These are phyloP conservation scores for Ogataea parapolymorpha DNA, from an alignment of 805 yeast species.

Conservation along the genomic window DNA sequence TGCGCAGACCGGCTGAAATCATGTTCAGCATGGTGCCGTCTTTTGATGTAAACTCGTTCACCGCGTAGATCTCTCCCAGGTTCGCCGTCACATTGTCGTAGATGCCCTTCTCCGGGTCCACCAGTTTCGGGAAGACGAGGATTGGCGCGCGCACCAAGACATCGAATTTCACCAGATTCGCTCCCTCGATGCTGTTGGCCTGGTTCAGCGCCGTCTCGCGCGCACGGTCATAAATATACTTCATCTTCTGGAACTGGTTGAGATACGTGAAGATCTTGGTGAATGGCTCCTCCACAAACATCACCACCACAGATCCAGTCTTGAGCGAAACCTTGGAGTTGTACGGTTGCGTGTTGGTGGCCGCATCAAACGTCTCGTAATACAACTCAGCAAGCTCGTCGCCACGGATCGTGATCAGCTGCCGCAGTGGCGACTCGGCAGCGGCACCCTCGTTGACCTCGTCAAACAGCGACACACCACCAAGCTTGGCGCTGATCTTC, in stretches of 20 bases:
- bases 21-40: conserved; percentile 42
- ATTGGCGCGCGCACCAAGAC: conserved; percentile 77
- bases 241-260: conserved; percentile 78
- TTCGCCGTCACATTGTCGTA: conserved; percentile 67
- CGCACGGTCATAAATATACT: conserved; percentile 82
- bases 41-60: conserved; percentile 50
- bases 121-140: conserved; percentile 66
- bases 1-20: conserved; percentile 66
- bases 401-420: conserved; percentile 76
- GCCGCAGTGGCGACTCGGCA: conserved; percentile 55
- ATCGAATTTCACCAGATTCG: conserved; percentile 66
- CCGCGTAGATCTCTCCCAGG: conserved; percentile 77
- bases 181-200: conserved; percentile 55
- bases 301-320: conserved; percentile 72
- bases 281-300: conserved; percentile 79
- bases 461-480: conserved; percentile 75
- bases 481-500: conserved; percentile 68
- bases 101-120: conserved; percentile 37
- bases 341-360: conserved; percentile 46
- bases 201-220: conserved; percentile 85
- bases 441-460: conserved; percentile 66
- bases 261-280: conserved; percentile 63
- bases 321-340: conserved; percentile 58
- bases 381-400: conserved; percentile 71
- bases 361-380: conserved; percentile 76